Conservation (phyloP, 2,329 filamentous ascomycete genomes). For the Xylariaceae sp. region DNA sequence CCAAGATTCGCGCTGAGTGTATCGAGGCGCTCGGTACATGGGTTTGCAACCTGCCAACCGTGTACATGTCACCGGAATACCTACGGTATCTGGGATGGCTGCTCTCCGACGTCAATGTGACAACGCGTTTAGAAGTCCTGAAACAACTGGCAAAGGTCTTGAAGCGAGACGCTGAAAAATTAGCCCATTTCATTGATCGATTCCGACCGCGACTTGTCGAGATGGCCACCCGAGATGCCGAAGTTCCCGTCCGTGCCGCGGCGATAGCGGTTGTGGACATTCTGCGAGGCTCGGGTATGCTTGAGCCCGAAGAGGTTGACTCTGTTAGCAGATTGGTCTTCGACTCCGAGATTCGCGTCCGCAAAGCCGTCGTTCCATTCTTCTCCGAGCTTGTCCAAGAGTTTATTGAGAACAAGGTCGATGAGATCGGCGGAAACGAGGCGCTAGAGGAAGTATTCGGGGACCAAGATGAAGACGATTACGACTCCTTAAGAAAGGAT, state of each 20-base stretch:
- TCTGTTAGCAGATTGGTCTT: constrained; percentile 82
- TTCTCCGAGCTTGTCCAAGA: constrained; percentile 85
- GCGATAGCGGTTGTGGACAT: constrained; percentile 78
- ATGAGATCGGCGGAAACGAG: constrained; percentile 78
- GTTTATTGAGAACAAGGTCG: constrained; percentile 69
- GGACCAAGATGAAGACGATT: constrained; percentile 67
- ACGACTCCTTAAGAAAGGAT: constrained; percentile 66
- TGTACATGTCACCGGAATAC: constrained; percentile 87
- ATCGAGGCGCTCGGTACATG: constrained; percentile 80
- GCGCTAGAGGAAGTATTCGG: constrained; percentile 68
- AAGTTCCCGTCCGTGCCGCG: constrained; percentile 71
- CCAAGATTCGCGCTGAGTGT: constrained; percentile 82
- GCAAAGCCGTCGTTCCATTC: constrained; percentile 84
- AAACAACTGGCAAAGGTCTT: constrained; percentile 78
- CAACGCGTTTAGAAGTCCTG: constrained; percentile 78
- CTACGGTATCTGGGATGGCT: constrained; percentile 94
- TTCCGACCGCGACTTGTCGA: constrained; percentile 85
- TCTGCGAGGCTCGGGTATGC: constrained; percentile 74
- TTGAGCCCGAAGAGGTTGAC: constrained; percentile 90
- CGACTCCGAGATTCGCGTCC: constrained; percentile 75
- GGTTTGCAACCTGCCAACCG: constrained; percentile 78
- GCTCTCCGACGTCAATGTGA: constrained; percentile 71
- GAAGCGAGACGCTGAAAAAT: constrained; percentile 71
- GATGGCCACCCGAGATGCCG: constrained; percentile 82
- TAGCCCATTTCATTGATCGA: constrained; percentile 88